A percentile compares a stretch with the other conserved stretches of the same genome.
Evolutionary conservation across 2,329 filamentous ascomycete species (phyloP).

Genomic region (Arthrobotrys pseudoclavata): DNA sequence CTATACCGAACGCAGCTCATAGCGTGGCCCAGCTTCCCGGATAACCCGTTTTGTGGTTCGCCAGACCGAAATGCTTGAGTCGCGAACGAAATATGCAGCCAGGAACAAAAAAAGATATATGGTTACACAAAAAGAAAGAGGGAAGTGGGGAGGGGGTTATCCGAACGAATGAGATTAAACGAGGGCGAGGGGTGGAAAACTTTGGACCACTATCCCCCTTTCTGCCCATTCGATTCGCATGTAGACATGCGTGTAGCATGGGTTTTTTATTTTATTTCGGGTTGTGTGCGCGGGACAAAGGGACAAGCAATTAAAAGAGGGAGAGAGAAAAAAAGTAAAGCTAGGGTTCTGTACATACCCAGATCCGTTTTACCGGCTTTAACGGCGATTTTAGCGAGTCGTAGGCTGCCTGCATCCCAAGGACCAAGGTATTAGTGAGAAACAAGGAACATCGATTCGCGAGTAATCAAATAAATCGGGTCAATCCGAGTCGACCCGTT

Average conservation of each 20-base stretch:
- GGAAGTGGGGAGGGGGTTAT: neutral
- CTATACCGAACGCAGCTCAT: constrained; percentile 56
- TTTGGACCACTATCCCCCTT: constrained; percentile 10
- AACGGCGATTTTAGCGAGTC: constrained; percentile 77
- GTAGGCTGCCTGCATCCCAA: constrained; percentile 67
- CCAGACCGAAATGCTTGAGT: constrained; percentile 25
- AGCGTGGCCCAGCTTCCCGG: constrained; percentile 46
- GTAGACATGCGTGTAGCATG: constrained; percentile 65
- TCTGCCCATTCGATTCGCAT: constrained; percentile 76
- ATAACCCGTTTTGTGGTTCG: constrained; percentile 27
- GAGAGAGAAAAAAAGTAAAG: constrained; percentile 40
- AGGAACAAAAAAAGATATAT: neutral
- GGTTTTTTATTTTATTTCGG: constrained; percentile 68
- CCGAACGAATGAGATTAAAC: constrained; percentile 67
- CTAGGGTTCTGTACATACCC: constrained; percentile 66
- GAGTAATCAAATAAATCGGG: constrained; percentile 21
- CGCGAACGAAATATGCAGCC: neutral
- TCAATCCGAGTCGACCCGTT: constrained; percentile 1
- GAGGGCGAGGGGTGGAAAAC: constrained; percentile 20
- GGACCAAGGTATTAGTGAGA: constrained; percentile 71
- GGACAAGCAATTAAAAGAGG: constrained; percentile 4
- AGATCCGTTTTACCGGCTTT: constrained; percentile 76
- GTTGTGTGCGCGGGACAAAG: constrained; percentile 65
- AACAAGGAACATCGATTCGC: constrained; percentile 20
- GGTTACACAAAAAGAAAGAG: constrained; percentile 36